Base-by-base conservation (phyloP, 495 filamentous ascomycete genomes). In the Echria macrotheca region DNA sequence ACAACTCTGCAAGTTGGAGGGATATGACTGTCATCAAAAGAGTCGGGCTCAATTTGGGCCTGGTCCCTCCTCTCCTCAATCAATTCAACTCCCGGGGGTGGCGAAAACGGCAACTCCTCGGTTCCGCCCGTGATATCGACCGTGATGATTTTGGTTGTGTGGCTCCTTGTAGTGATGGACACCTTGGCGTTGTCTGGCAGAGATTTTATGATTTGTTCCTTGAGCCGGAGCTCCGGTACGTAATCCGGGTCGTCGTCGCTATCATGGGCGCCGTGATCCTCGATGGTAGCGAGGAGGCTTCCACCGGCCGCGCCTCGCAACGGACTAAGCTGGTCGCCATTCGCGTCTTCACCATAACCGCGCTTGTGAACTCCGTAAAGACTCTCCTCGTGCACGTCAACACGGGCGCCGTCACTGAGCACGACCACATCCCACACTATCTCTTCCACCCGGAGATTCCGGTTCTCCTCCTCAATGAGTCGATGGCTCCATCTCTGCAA, bases 341-440 rank as follows among this genome's bases (percentile, higher is more conserved):
- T n/a, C n/a, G 44, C 37, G 19, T 58, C 53, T 2, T 53, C 2
- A 22, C 50, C 39, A n/a, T 57, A 50, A 23, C 14, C 38, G 1
- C 56, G 50, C 36, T 31, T 35, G 59, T 66, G 43, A 59, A 64
- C 38, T 58, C 55, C 56, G 56, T 65, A 59, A 56, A 56, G 29
- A 5, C 61, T 50, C 55, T 76, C 56, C 50, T 62, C 72, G 29
- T 78, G 68, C 12, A 86, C 70, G 59, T 86, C 84, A 19, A 78
- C 79, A 29, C 80, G 68, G 32, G 70, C 62, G 1, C 81, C 83
- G 52, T 83, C 76, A 52, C 84, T 77, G 15, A 85, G 59, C 24
- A 89, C 79, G 36, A 89, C 82, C n/a, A 87, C 80, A 69, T 91
- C 86, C 86, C 86, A 91, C 8, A 89, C 71, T 21, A 78, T 66